Evolutionary conservation across 2,329 filamentous ascomycete genomes (phyloP).

Genomic region (Phyllosticta citriasiana): DNA sequence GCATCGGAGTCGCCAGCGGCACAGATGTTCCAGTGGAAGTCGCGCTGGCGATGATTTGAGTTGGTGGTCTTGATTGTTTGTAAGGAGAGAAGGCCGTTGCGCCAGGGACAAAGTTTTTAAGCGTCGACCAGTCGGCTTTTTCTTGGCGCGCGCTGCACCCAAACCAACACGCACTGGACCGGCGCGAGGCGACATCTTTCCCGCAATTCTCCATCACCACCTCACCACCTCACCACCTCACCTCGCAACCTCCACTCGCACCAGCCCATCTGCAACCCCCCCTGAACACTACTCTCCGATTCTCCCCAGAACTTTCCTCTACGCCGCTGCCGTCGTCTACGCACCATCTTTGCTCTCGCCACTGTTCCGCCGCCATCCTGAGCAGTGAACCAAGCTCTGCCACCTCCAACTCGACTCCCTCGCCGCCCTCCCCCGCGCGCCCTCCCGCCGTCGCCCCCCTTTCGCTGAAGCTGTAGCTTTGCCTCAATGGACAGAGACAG

Average conservation of each 20-base stretch:
- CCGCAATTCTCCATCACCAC: conserved; percentile 8
- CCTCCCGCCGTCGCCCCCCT: neutral
- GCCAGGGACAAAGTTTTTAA: conserved; percentile 10
- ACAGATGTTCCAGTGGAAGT: conserved; percentile 33
- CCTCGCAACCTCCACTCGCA: neutral
- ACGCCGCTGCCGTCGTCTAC: neutral
- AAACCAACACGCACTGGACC: conserved; percentile 6
- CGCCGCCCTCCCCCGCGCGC: neutral
- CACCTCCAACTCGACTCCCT: neutral
- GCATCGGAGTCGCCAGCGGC: conserved; percentile 62
- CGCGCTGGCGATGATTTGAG: conserved; percentile 65
- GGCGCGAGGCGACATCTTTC: conserved; percentile 11
- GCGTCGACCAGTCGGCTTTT: neutral
- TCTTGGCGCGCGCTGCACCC: conserved; percentile 8
- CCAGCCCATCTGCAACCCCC: neutral
- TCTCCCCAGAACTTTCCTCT: neutral
- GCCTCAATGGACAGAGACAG: conserved; percentile 30
- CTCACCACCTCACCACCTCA: neutral
- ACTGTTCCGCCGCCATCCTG: neutral
- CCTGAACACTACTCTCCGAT: neutral
- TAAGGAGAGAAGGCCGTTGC: conserved; percentile 25
- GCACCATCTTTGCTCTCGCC: neutral
- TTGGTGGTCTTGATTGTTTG: conserved; percentile 53
- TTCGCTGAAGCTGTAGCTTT: neutral
- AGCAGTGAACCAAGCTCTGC: neutral